phyloP scores from a whole-genome alignment of 2,329 filamentous ascomycete genomes.

The Phyllosticta citriasiana region DNA sequence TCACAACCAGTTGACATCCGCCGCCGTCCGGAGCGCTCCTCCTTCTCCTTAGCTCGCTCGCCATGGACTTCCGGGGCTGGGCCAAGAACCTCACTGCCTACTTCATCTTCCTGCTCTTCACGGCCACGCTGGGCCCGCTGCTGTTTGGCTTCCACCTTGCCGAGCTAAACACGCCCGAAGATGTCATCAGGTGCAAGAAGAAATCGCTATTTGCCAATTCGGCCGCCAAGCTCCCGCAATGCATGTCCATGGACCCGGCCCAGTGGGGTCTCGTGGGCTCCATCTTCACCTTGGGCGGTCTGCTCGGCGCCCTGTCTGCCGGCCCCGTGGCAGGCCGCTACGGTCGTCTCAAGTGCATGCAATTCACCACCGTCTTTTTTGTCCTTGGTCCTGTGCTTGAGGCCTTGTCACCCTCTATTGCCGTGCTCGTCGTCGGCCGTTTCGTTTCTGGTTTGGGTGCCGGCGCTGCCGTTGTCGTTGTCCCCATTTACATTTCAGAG shows the following conservation, averaged over 20 bases:
- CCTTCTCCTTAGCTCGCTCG: conserved; percentile 13
- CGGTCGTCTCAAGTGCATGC: conserved; percentile 69
- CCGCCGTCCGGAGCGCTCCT: not conserved
- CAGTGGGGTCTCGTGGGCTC: conserved; percentile 82
- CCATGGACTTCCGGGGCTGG: conserved; percentile 30
- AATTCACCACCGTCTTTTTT: conserved; percentile 67
- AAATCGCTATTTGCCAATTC: conserved; percentile 37
- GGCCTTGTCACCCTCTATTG: conserved; percentile 58
- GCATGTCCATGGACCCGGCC: conserved; percentile 76
- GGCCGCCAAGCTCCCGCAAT: conserved; percentile 50
- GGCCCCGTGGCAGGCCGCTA: conserved; percentile 69
- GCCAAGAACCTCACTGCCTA: conserved; percentile 55
- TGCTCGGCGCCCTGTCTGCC: conserved; percentile 69
- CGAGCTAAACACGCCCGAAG: conserved; percentile 89
- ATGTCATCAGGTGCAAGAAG: conserved; percentile 79
- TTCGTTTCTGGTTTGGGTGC: conserved; percentile 75
- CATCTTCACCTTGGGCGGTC: conserved; percentile 81
- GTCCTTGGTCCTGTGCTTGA: conserved; percentile 66
- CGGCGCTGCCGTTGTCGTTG: conserved; percentile 82
- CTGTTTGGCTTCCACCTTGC: conserved; percentile 93
- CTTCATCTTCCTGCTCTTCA: conserved; percentile 63
- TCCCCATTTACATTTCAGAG: conserved; percentile 91
- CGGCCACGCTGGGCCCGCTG: conserved; percentile 75
- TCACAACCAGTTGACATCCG: not conserved
- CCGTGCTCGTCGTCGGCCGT: conserved; percentile 61